Base-by-base conservation (phyloP, 2,329 filamentous ascomycete genomes). In the Colletotrichum tamarilloi region DNA sequence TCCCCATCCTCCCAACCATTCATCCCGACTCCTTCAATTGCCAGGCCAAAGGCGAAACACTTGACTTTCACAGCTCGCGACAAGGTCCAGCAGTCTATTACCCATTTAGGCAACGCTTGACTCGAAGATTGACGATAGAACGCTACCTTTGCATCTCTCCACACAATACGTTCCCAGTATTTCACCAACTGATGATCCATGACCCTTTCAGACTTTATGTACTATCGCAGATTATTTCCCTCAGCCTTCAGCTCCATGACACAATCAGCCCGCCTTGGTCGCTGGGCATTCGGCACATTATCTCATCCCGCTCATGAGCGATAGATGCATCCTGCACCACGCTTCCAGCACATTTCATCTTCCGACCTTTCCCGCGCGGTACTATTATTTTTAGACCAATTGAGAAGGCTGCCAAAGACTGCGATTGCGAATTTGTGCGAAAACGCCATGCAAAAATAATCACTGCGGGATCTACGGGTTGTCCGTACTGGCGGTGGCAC, bases 61-160 rank as follows among this genome's bases (percentile, higher is more conserved):
- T 66, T 67, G 22, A 72, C 60, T 66, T 67, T 26, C 30, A 38
- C 67, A 55, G 30, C 42, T 73, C 60, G 67, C 57, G 67, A 73
- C 71, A 35, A 56, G 71, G 67, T 60, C 67, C 55, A 66, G 42
- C 67, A 38, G 68, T 42, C 59, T 69, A 32, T 65, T 64, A 55
- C 70, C 66, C 35, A 22, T 72, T 67, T 56, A 12, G 62, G 62
- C 68, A 70, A 67, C 67, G 71, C 67, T 73, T 73, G 67, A 72
- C 71, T 73, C 67, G 67, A 72, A 73, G 66, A 72, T 38, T 62
- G 62, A 60, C 58, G 71, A 72, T 67, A 73, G 62, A 49, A 72
- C 67, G 56, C 35, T 67, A 72, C 71, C 26, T 62, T 22, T 63
- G 12, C 22, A 35, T 24, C 53, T 62, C 30, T 60, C 53, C 49